phyloP scores from a whole-genome alignment of 768 basidiomycete genomes.

The Leccinum boreale region DNA sequence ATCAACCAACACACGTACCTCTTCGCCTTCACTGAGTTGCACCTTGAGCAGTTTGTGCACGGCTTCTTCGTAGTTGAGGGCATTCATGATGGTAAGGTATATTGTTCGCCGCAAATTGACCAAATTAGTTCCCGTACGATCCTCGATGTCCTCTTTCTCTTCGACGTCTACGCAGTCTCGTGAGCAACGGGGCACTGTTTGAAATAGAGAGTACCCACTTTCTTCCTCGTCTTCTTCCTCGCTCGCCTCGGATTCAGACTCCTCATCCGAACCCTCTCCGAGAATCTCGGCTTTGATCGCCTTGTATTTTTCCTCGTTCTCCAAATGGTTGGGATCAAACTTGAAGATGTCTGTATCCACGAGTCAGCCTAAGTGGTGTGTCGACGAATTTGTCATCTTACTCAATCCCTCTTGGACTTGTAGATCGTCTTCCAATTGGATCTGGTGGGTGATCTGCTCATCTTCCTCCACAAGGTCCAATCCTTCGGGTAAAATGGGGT shows the following conservation, averaged over 20 bases:
- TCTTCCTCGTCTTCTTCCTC: conserved; percentile 67
- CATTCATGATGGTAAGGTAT: conserved; percentile 99
- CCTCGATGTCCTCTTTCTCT: conserved; percentile 87
- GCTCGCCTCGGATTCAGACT: conserved; percentile 61
- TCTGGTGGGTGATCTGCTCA: conserved; percentile 94
- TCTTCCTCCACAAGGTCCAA: conserved; percentile 97
- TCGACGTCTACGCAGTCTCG: conserved; percentile 48
- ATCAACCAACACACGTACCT: conserved; percentile 52
- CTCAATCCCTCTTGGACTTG: conserved; percentile 93
- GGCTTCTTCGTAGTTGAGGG: conserved; percentile 96
- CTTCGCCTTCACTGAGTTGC: conserved; percentile 87
- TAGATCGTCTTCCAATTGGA: conserved; percentile 89
- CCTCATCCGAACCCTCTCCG: conserved; percentile 79
- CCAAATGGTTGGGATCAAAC: conserved; percentile 78
- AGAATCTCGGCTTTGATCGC: conserved; percentile 91
- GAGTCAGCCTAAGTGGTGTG: conserved; percentile 6
- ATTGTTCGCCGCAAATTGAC: conserved; percentile 93
- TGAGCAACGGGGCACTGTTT: conserved; percentile 27
- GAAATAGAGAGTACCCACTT: conserved; percentile 33
- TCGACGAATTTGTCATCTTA: conserved; percentile 40
- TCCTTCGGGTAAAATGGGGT: conserved; percentile 91
- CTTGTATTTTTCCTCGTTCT: conserved; percentile 94
- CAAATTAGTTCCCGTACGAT: conserved; percentile 91
- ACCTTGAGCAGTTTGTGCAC: conserved; percentile 97
- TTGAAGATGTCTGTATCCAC: conserved; percentile 83